These are phyloP conservation scores for Kuraishia molischiana DNA, from an alignment of 805 yeast genomes.

Conservation along the genomic window DNA sequence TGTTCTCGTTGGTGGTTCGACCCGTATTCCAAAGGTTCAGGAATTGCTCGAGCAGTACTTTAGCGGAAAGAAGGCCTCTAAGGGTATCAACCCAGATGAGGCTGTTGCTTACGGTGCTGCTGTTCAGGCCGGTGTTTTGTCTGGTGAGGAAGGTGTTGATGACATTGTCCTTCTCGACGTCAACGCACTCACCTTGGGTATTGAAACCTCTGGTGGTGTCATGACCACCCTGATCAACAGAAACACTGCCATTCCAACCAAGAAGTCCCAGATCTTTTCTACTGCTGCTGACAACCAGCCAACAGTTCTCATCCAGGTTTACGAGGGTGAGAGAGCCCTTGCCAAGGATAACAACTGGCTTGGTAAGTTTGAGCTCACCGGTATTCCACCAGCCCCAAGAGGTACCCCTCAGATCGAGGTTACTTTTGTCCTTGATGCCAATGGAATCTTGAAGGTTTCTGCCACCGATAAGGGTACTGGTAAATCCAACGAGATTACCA, in stretches of 20 bases:
- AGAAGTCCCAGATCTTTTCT: constrained; percentile 90
- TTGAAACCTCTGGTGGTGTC: constrained; percentile 95
- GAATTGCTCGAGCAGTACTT: constrained; percentile 83
- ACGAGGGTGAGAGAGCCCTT: constrained; percentile 93
- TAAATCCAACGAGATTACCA: constrained; percentile 81
- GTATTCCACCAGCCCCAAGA: constrained; percentile 87
- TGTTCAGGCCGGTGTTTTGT: constrained; percentile 95
- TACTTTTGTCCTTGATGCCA: constrained; percentile 80
- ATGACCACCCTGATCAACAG: constrained; percentile 94
- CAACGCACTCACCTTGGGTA: constrained; percentile 89
- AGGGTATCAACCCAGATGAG: constrained; percentile 98
- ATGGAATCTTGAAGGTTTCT: constrained; percentile 76
- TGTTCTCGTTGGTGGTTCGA: constrained; percentile 97
- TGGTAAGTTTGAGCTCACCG: constrained; percentile 80
- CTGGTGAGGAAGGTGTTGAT: constrained; percentile 92
- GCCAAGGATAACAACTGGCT: constrained; percentile 87
- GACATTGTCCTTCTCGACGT: constrained; percentile 87
- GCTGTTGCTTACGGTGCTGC: constrained; percentile 99
- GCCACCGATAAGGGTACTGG: constrained; percentile 95
- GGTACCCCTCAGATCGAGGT: constrained; percentile 89
- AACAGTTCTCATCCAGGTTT: constrained; percentile 88
- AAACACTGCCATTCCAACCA: constrained; percentile 93
- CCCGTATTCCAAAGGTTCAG: constrained; percentile 98
- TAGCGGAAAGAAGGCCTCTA: constrained; percentile 91
- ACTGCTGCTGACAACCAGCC: constrained; percentile 97